Conservation (phyloP, 257 asterid genomes). For the Verbascum thapsus region DNA sequence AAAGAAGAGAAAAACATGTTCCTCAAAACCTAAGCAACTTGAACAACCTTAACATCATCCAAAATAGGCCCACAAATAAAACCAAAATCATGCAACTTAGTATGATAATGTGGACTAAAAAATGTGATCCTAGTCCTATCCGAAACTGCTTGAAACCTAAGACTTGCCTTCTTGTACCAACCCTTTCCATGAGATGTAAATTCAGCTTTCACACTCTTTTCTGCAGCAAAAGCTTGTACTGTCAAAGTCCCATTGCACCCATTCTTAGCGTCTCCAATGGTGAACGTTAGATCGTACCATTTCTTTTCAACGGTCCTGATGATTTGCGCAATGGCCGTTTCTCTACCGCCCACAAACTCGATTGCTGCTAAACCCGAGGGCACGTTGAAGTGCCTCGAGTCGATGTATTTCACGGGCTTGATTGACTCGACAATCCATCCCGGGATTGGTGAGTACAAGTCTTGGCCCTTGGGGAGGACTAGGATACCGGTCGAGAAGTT, state of each 20-base stretch:
- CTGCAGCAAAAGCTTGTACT: slow-evolving; percentile 62
- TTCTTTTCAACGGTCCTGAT: slow-evolving; percentile 44
- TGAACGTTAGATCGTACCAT: slow-evolving; percentile 63
- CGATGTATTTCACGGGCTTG: slow-evolving; percentile 67
- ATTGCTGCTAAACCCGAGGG: slow-evolving; percentile 66
- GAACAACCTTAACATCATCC: slow-evolving; percentile 68
- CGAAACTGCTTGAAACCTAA: slow-evolving; percentile 52
- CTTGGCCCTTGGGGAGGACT: slow-evolving; percentile 56
- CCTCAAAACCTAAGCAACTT: slow-evolving; percentile 29
- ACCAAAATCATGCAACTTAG: slow-evolving; percentile 52
- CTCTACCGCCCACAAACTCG: slow-evolving; percentile 79
- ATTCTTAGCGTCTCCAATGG: slow-evolving; percentile 64
- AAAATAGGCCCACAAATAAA: slow-evolving; percentile 74
- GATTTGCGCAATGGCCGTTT: slow-evolving; percentile 67
- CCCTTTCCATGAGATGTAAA: slow-evolving; percentile 61
- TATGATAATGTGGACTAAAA: slow-evolving; percentile 64
- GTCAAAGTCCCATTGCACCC: slow-evolving; percentile 69
- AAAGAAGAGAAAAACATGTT: neutral
- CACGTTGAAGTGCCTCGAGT: slow-evolving; percentile 66
- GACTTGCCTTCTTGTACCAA: slow-evolving; percentile 45
- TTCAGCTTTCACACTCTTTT: slow-evolving; percentile 34
- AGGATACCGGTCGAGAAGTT: slow-evolving; percentile 80
- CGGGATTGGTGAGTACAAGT: slow-evolving; percentile 63
- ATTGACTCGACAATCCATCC: slow-evolving; percentile 74
- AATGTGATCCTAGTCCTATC: slow-evolving; percentile 56